Conservation (phyloP, 2,329 filamentous ascomycete species). For the Claviceps sp. region DNA sequence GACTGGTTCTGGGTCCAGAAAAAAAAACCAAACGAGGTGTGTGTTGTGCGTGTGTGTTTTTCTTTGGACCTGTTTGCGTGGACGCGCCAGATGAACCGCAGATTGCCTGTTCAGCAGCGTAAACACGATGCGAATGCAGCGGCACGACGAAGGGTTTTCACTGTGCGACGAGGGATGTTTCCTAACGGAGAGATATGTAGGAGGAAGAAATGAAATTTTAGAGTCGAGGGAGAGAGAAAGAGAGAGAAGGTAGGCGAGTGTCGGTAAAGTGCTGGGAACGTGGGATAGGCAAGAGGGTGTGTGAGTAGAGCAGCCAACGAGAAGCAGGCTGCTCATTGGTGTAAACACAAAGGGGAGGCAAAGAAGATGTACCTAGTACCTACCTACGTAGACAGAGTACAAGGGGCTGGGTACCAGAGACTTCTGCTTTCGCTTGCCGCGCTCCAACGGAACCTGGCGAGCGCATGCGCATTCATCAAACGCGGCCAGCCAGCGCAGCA, state of each 20-base stretch:
- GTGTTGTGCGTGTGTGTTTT: conserved; percentile 8
- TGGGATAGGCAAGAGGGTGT: conserved; percentile 10
- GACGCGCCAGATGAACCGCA: conserved; percentile 5
- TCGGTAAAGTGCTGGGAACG: conserved; percentile 10
- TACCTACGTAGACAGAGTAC: neutral
- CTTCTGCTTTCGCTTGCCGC: neutral
- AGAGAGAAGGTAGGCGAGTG: conserved; percentile 7
- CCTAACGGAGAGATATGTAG: conserved; percentile 6
- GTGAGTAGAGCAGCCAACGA: conserved; percentile 10
- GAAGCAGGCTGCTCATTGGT: conserved; percentile 3
- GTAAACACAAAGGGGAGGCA: conserved; percentile 6
- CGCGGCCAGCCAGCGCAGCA: neutral
- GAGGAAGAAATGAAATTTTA: conserved; percentile 11
- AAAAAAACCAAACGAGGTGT: conserved; percentile 9
- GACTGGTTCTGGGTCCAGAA: conserved; percentile 11
- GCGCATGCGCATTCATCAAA: neutral
- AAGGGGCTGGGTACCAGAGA: neutral
- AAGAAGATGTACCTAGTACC: neutral
- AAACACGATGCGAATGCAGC: conserved; percentile 10
- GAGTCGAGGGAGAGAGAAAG: conserved; percentile 12
- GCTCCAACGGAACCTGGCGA: neutral
- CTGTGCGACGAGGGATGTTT: conserved; percentile 2
- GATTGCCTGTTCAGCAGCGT: conserved; percentile 3
- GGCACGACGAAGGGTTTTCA: conserved; percentile 1
- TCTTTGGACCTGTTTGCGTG: conserved; percentile 8